A percentile compares a stretch with the other conserved stretches of the same genome.
These are phyloP conservation scores for Xerocomus brunneocitrinus DNA, from an alignment of 768 basidiomycete genomes.

Conservation along the genomic window DNA sequence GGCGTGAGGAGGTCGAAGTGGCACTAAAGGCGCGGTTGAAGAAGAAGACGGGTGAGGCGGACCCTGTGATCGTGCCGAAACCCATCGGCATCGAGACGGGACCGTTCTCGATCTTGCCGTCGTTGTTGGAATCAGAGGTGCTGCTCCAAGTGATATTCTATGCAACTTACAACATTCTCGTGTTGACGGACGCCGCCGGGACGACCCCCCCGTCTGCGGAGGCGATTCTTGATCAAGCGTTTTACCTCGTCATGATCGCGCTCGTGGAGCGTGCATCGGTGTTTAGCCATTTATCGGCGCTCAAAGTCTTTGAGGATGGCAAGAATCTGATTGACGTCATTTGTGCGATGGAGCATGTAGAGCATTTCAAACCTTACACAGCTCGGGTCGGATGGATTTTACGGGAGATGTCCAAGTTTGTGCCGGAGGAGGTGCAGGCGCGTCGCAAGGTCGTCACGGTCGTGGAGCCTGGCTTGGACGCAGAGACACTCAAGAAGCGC, in stretches of 20 bases:
- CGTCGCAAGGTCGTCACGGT: slow-evolving; percentile 43
- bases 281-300: slow-evolving; percentile 57
- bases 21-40: slow-evolving; percentile 63
- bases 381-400: slow-evolving; percentile 76
- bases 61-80: slow-evolving; percentile 74
- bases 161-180: slow-evolving; percentile 69
- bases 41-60: slow-evolving; percentile 55
- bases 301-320: slow-evolving; percentile 52
- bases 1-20: slow-evolving; percentile 85
- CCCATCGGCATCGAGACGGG: slow-evolving; percentile 59
- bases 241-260: slow-evolving; percentile 84
- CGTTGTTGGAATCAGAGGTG: slow-evolving; percentile 63
- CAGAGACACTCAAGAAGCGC: slow-evolving; percentile 69
- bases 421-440: slow-evolving; percentile 52
- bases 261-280: slow-evolving; percentile 61
- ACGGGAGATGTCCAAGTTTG: slow-evolving; percentile 48
- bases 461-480: slow-evolving; percentile 37
- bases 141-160: slow-evolving; percentile 83
- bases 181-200: slow-evolving; percentile 55
- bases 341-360: slow-evolving; percentile 73
- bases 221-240: slow-evolving; percentile 82
- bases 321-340: slow-evolving; percentile 68
- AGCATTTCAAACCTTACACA: slow-evolving; percentile 68
- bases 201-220: slow-evolving; percentile 74
- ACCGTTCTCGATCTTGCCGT: slow-evolving; percentile 63